phyloP scores from a whole-genome alignment of 495 filamentous ascomycete species.

The Neurospora sp. region DNA sequence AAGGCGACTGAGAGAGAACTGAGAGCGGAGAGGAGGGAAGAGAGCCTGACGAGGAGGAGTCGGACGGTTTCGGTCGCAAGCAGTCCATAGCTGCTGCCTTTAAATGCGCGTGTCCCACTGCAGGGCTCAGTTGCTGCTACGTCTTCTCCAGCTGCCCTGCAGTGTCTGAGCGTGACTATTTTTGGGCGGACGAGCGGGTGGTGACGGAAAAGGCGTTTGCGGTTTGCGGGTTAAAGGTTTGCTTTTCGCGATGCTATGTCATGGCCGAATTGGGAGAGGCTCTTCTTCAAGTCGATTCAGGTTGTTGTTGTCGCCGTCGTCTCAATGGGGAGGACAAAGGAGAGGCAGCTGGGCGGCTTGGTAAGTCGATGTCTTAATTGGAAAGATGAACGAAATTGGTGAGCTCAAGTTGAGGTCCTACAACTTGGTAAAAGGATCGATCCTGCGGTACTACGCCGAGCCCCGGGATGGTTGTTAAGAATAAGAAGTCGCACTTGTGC shows the following conservation, averaged over 20 bases:
- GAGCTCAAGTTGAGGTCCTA: neutral
- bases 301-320: neutral
- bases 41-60: conserved; percentile 18
- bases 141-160: neutral
- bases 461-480: neutral
- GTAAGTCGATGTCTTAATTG: neutral
- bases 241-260: conserved; percentile 13
- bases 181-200: neutral
- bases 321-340: neutral
- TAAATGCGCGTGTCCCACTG: neutral
- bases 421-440: neutral
- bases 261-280: conserved; percentile 5
- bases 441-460: neutral
- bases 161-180: neutral
- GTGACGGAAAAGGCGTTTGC: neutral
- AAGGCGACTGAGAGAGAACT: conserved; percentile 44
- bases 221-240: neutral
- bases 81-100: conserved; percentile 16
- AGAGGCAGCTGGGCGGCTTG: neutral
- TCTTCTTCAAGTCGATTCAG: neutral
- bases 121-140: neutral
- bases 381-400: neutral
- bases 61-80: conserved; percentile 13
- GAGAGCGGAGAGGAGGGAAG: conserved; percentile 42
- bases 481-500: neutral